These are phyloP conservation scores for Hippophae gyantsensis DNA, from an alignment of 306 rosid species.

Conservation along the genomic window DNA sequence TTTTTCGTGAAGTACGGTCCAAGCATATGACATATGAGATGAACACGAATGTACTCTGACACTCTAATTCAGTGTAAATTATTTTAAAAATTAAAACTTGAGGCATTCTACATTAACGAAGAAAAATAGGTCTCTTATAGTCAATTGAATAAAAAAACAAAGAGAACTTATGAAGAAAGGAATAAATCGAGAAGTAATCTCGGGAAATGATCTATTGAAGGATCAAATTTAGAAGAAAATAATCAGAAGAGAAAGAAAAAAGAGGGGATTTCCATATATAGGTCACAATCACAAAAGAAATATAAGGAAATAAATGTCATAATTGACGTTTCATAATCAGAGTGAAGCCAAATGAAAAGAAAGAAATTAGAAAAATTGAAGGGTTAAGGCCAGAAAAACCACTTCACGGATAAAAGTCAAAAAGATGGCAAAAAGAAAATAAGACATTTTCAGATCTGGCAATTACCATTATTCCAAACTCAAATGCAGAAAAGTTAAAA, in stretches of 20 bases:
- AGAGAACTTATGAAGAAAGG: conserved; percentile 22
- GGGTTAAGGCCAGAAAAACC: neutral
- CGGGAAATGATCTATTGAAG: conserved; percentile 16
- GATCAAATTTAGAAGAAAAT: conserved; percentile 26
- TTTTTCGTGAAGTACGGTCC: too few relatives aligned
- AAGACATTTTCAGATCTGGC: conserved; percentile 15
- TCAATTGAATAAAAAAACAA: conserved; percentile 19
- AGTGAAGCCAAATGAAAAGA: too few relatives aligned
- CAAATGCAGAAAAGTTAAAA: neutral
- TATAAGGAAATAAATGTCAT: too few relatives aligned
- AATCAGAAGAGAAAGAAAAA: conserved; percentile 7
- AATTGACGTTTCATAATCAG: too few relatives aligned
- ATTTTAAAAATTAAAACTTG: too few relatives aligned
- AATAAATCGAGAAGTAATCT: conserved; percentile 23
- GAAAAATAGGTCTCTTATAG: neutral
- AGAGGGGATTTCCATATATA: neutral
- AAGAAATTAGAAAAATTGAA: too few relatives aligned
- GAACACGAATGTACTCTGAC: too few relatives aligned
- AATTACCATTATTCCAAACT: neutral
- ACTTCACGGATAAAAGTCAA: neutral
- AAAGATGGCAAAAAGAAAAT: neutral
- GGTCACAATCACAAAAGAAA: too few relatives aligned
- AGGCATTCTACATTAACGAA: too few relatives aligned
- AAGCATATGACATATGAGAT: too few relatives aligned
- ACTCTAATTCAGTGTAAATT: too few relatives aligned